Conservation (phyloP, 2,329 filamentous ascomycete genomes). For the Cadophora malorum region DNA sequence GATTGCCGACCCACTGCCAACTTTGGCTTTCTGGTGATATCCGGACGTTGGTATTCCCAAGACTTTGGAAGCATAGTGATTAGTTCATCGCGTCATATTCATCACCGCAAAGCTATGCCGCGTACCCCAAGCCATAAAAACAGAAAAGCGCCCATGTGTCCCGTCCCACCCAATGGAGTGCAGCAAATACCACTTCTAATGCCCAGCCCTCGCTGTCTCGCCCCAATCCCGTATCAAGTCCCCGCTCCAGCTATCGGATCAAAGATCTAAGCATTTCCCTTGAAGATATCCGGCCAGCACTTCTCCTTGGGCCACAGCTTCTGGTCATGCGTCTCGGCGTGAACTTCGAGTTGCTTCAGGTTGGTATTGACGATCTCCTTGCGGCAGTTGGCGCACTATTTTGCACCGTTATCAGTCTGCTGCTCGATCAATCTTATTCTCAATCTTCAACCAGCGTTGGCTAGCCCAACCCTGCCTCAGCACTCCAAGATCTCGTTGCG, state of each 20-base stretch:
- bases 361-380: slow-evolving; percentile 60
- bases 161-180: neutral
- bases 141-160: slow-evolving; percentile 1
- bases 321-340: slow-evolving; percentile 57
- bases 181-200: neutral
- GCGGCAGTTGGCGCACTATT: slow-evolving; percentile 57
- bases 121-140: neutral
- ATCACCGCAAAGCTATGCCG: slow-evolving; percentile 16
- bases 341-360: slow-evolving; percentile 57
- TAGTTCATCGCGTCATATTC: slow-evolving; percentile 18
- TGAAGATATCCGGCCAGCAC: slow-evolving; percentile 57
- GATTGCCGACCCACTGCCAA: too few species aligned
- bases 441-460: neutral
- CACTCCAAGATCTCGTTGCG: slow-evolving; percentile 2
- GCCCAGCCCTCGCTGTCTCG: neutral
- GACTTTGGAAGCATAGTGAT: neutral
- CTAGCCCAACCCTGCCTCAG: neutral
- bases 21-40: neutral
- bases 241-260: neutral
- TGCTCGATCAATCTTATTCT: neutral
- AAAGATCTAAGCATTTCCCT: slow-evolving; percentile 18
- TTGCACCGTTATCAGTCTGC: slow-evolving; percentile 1
- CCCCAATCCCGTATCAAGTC: neutral
- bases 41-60: neutral
- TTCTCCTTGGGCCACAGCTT: slow-evolving; percentile 62